Base-by-base conservation (phyloP, 371 early-diverging fungal species). In the Capniomyces stellatus region DNA sequence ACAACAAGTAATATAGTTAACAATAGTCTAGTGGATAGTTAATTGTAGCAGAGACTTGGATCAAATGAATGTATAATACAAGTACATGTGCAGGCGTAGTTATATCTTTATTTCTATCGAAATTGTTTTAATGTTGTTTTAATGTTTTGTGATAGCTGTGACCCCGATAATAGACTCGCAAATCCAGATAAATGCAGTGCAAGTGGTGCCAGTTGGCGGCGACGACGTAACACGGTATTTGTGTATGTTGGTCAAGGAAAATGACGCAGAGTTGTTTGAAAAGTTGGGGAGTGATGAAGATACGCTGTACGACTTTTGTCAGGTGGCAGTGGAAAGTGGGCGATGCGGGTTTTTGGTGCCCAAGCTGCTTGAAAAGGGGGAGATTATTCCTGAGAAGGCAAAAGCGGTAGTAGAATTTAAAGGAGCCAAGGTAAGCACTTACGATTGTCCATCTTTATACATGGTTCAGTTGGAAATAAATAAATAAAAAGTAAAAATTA, bases 341-440 rank as follows among this genome's bases (percentile, higher is more conserved):
- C 6, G 2, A 24, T 48, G 49, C n/a, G 49, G 49, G 49, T 48
- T 48, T 48, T 8, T 3, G 4, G 13, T 27, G n/a, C 4, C 6
- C 4, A 19, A 44, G 8, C 21, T 10, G 6, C 12, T 22, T 10
- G 44, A 44, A 22, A 21, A 44, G 4, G 44, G 21, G 19, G 52
- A 29, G 15, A 53, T 41, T n/a, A 46, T 46, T n/a, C 58, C 56
- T 23, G 52, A 55, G 28, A 62, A 67, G 22, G 64, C 64, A n/a
- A 57, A 66, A 29, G 56, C 53, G 12, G 52, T 52, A 63, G 64
- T 75, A 19, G 79, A 76, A 56, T 78, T 75, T 55, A 70, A 73
- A 10, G 78, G 76, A 25, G 71, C 70, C 54, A 72, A 71, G 74
- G 77, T 79, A 52, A 43, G n/a, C 2, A 3, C 24, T n/a, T n/a